These are phyloP conservation scores for Amanita subjunquillea DNA, from an alignment of 768 basidiomycete genomes.

Conservation along the genomic window DNA sequence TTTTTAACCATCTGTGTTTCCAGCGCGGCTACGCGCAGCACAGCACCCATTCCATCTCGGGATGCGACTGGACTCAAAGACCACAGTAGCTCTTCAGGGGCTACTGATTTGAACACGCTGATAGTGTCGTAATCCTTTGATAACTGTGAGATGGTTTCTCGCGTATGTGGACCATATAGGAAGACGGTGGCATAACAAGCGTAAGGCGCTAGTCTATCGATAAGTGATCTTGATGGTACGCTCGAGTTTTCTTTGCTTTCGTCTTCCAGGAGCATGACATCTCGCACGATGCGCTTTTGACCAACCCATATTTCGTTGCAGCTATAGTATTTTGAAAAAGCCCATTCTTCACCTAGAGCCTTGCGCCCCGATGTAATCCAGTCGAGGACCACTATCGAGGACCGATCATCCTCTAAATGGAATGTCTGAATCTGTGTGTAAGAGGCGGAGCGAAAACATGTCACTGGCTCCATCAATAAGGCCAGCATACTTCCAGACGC, in stretches of 20 bases:
- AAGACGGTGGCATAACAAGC: constrained; percentile 85
- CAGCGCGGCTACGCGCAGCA: constrained; percentile 66
- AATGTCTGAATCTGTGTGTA: constrained; percentile 85
- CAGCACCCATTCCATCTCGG: constrained; percentile 28
- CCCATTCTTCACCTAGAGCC: constrained; percentile 83
- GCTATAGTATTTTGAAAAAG: constrained; percentile 75
- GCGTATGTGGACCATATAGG: constrained; percentile 60
- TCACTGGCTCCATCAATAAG: constrained; percentile 87
- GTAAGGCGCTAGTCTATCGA: constrained; percentile 65
- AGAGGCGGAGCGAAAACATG: constrained; percentile 76
- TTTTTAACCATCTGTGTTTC: constrained; percentile 66
- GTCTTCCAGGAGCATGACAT: constrained; percentile 70
- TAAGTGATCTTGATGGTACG: constrained; percentile 36
- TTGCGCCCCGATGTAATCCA: constrained; percentile 89
- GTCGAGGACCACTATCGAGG: constrained; percentile 72
- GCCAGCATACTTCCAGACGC: constrained; percentile 48
- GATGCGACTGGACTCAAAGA: constrained; percentile 53
- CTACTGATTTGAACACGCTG: constrained; percentile 51
- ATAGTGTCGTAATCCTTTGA: constrained; percentile 37
- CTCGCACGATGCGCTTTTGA: constrained; percentile 59
- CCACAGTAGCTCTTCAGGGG: constrained; percentile 69
- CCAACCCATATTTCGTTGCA: constrained; percentile 73
- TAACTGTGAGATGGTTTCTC: constrained; percentile 37
- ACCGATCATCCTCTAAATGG: constrained; percentile 36
- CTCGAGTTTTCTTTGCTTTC: constrained; percentile 11